Evolutionary conservation across 2,329 filamentous ascomycete genomes (phyloP).

Genomic region (Colletotrichum sansevieriae): DNA sequence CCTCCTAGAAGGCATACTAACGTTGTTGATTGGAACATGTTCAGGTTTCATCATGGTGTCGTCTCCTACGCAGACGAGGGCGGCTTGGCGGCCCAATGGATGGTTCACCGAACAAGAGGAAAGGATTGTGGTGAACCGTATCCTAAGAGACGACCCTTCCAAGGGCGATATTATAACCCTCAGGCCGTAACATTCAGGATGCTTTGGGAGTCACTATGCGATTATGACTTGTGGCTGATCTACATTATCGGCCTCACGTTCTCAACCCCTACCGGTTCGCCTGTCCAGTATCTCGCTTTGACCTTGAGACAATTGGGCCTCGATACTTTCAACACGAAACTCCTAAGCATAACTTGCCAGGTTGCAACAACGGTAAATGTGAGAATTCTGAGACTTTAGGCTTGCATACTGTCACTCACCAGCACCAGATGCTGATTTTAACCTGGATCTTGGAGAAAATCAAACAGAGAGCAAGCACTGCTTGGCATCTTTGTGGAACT

Average conservation of each 20-base stretch:
- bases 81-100: slow-evolving; percentile 62
- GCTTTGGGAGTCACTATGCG: slow-evolving; percentile 61
- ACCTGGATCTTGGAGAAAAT: slow-evolving; percentile 49
- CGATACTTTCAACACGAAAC: slow-evolving; percentile 63
- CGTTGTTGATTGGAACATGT: slow-evolving; percentile 44
- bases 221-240: slow-evolving; percentile 68
- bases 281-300: slow-evolving; percentile 45
- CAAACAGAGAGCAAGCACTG: slow-evolving; percentile 46
- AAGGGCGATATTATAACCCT: slow-evolving; percentile 56
- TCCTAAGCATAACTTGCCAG: slow-evolving; percentile 32
- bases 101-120: slow-evolving; percentile 71
- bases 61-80: slow-evolving; percentile 54
- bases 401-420: not conserved
- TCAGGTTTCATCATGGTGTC: slow-evolving; percentile 49
- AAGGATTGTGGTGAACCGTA: slow-evolving; percentile 68
- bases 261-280: slow-evolving; percentile 43
- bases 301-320: slow-evolving; percentile 44
- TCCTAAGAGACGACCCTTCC: slow-evolving; percentile 65
- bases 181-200: slow-evolving; percentile 60
- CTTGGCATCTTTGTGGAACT: slow-evolving; percentile 48
- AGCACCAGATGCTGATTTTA: slow-evolving; percentile 35
- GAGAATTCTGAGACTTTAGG: not conserved
- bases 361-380: slow-evolving; percentile 23
- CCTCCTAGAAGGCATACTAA: slow-evolving; percentile 34
- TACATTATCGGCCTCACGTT: slow-evolving; percentile 64